These are phyloP conservation scores for Penicillium bovifimosum DNA, from an alignment of 495 filamentous ascomycete genomes.

Conservation along the genomic window DNA sequence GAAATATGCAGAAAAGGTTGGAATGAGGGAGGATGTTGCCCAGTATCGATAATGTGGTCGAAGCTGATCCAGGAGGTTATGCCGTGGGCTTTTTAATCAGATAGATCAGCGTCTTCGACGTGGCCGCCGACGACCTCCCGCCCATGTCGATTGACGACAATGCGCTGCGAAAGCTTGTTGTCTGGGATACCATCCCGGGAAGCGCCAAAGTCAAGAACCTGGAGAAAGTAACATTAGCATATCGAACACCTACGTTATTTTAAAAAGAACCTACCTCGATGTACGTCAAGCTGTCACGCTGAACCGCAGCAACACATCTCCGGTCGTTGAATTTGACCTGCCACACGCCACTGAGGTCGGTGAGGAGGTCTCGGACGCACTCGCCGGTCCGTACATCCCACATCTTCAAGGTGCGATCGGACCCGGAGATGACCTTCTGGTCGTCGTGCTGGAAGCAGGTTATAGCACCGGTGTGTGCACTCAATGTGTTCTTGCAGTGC, in stretches of 20 bases:
- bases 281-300: constrained; percentile 85
- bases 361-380: constrained; percentile 89
- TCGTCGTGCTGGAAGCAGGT: constrained; percentile 99
- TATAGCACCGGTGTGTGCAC: constrained; percentile 92
- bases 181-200: constrained; percentile 71
- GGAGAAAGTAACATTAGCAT: constrained; percentile 4
- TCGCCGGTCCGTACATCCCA: constrained; percentile 93
- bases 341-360: constrained; percentile 95
- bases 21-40: constrained; percentile 1
- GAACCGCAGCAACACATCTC: constrained; percentile 92
- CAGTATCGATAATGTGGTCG: constrained; percentile 15
- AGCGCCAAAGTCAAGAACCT: constrained; percentile 92
- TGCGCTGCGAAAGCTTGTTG: constrained; percentile 71
- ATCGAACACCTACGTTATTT: neutral
- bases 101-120: constrained; percentile 38
- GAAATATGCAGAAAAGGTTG: constrained; percentile 6
- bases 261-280: constrained; percentile 69
- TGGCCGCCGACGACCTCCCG: constrained; percentile 32
- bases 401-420: constrained; percentile 95
- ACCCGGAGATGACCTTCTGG: constrained; percentile 93
- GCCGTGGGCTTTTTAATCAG: constrained; percentile 16
- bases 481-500: constrained; percentile 81
- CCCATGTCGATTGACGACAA: constrained; percentile 63
- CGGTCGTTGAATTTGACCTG: constrained; percentile 97
- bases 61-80: constrained; percentile 2